Percentiles rank a stretch among this genome's conserved stretches.
Conservation (phyloP, 1,139 yeast species). For the Sugiyamaella japonica region DNA sequence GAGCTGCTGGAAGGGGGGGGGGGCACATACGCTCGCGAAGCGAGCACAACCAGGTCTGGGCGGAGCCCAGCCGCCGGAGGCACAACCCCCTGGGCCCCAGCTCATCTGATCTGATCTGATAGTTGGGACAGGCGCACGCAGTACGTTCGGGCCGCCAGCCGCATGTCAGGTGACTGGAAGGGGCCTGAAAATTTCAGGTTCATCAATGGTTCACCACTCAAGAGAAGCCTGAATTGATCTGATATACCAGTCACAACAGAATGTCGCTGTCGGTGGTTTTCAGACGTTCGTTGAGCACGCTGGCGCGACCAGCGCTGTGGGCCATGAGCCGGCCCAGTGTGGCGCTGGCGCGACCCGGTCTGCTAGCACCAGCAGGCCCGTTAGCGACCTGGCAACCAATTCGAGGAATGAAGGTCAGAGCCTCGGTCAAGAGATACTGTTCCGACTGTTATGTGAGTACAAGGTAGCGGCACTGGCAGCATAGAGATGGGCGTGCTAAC, state of each 20-base stretch:
- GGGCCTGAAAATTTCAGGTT: neutral
- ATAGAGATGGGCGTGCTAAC: neutral
- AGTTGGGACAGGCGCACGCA: too few relatives aligned
- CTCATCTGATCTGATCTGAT: neutral
- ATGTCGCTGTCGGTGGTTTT: conserved; percentile 10
- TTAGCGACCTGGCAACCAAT: conserved; percentile 21
- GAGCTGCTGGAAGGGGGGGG: too few relatives aligned
- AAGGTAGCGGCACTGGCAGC: neutral
- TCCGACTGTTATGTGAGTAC: conserved; percentile 69
- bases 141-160: too few relatives aligned
- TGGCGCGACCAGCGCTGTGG: neutral
- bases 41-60: too few relatives aligned
- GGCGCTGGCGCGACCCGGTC: conserved; percentile 14
- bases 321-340: neutral
- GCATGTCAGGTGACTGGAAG: neutral
- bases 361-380: conserved; percentile 1
- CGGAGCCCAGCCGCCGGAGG: too few relatives aligned
- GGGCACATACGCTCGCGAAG: too few relatives aligned
- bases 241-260: neutral
- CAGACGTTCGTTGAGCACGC: conserved; percentile 10
- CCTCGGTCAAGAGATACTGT: conserved; percentile 91
- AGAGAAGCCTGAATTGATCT: neutral
- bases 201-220: neutral
- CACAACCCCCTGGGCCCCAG: too few relatives aligned
- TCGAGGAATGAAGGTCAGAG: conserved; percentile 66